Percentiles rank a stretch among this genome's conserved stretches.
Evolutionary conservation across 2,329 filamentous ascomycete genomes (phyloP).

Genomic region (Fusarium poae): DNA sequence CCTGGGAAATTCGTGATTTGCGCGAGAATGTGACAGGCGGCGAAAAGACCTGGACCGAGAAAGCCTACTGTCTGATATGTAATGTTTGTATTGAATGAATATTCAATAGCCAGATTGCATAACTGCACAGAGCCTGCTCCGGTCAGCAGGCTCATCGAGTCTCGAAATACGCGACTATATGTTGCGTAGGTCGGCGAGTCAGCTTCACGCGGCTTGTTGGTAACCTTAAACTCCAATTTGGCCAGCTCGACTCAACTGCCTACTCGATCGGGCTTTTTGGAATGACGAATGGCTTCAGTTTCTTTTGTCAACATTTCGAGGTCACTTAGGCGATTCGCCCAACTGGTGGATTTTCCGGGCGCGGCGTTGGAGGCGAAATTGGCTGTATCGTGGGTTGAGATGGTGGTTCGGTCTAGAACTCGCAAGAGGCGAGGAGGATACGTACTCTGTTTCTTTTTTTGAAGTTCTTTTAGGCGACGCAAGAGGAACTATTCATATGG

Average conservation of each 20-base stretch:
- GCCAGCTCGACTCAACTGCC: conserved; percentile 7
- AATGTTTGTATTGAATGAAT: conserved; percentile 60
- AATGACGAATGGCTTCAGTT: conserved; percentile 24
- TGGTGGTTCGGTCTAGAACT: conserved; percentile 36
- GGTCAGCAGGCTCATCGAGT: conserved; percentile 25
- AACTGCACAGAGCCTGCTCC: conserved; percentile 13
- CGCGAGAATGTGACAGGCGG: conserved; percentile 62
- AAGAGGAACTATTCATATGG: conserved; percentile 2
- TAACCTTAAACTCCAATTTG: conserved; percentile 3
- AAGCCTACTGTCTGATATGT: conserved; percentile 64
- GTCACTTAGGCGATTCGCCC: conserved; percentile 45
- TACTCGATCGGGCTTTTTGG: conserved; percentile 15
- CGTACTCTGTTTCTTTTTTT: conserved; percentile 21
- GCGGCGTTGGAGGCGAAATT: conserved; percentile 48
- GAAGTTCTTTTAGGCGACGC: conserved; percentile 8
- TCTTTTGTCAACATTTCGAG: conserved; percentile 44
- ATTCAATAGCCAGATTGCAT: conserved; percentile 1
- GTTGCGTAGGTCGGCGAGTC: conserved; percentile 7
- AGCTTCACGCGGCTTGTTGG: conserved; percentile 10
- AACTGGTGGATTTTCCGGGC: conserved; percentile 47
- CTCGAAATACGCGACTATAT: conserved; percentile 16
- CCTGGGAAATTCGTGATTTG: conserved; percentile 66
- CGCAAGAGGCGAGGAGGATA: conserved; percentile 24
- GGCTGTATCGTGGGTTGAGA: conserved; percentile 42
- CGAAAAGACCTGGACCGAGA: conserved; percentile 67